Conservation (phyloP, 2,329 filamentous ascomycete species). For the Fusarium tricinctum region DNA sequence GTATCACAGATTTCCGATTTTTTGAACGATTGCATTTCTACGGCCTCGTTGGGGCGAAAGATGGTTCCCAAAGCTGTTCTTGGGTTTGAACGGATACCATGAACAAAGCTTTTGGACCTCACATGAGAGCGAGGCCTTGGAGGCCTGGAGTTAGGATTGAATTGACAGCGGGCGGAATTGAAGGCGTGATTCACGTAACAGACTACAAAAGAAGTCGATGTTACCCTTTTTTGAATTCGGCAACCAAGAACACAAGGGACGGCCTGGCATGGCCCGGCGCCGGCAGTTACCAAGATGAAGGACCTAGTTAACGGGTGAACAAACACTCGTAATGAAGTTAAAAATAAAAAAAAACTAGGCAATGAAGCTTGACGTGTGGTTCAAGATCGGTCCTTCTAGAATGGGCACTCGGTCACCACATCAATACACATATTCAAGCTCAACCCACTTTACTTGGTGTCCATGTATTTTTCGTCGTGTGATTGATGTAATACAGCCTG, state of each 20-base stretch:
- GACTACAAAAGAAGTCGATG: conserved; percentile 41
- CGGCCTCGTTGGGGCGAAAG: conserved; percentile 29
- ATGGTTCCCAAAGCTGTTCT: conserved; percentile 30
- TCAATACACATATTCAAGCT: conserved; percentile 42
- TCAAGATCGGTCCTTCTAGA: background rate
- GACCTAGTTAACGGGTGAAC: conserved; percentile 43
- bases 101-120: conserved; percentile 32
- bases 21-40: conserved; percentile 43
- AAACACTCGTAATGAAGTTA: conserved; percentile 32
- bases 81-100: conserved; percentile 36
- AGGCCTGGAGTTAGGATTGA: conserved; percentile 50
- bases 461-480: background rate
- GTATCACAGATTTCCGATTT: conserved; percentile 50
- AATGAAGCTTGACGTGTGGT: conserved; percentile 37
- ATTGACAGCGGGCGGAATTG: conserved; percentile 44
- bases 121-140: conserved; percentile 20
- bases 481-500: background rate
- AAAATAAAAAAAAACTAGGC: conserved; percentile 40
- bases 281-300: conserved; percentile 41
- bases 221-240: conserved; percentile 48
- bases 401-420: background rate
- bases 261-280: conserved; percentile 45
- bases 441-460: background rate
- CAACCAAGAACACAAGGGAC: conserved; percentile 32
- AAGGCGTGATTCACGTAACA: conserved; percentile 37